A percentile compares a stretch with the other conserved stretches of the same genome.
phyloP scores from a whole-genome alignment of 805 yeast genomes.

The Yarrowia deformans region DNA sequence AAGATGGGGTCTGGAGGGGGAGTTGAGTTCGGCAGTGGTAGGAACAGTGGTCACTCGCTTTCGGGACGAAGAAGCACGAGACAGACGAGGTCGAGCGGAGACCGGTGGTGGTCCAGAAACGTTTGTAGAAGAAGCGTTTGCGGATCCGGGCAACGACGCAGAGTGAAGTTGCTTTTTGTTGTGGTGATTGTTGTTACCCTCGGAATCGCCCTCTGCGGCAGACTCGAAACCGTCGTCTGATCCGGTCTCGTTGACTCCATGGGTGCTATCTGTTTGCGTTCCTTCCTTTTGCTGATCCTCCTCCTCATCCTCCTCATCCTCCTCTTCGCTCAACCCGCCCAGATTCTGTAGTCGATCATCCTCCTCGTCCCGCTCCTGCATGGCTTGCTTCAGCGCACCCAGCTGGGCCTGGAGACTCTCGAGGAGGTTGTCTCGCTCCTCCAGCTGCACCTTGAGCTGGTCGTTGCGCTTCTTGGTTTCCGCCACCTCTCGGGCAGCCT shows the following conservation, averaged over 20 bases:
- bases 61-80: slow-evolving; percentile 15
- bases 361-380: slow-evolving; percentile 62
- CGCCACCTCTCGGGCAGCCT: slow-evolving; percentile 62
- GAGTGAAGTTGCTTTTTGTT: no score
- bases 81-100: slow-evolving; percentile 25
- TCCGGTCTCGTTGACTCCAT: background rate
- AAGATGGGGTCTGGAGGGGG: slow-evolving; percentile 35
- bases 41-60: slow-evolving; percentile 5
- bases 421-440: slow-evolving; percentile 73
- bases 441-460: slow-evolving; percentile 76
- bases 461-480: slow-evolving; percentile 64
- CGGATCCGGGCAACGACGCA: background rate
- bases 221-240: slow-evolving; percentile 18
- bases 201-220: slow-evolving; percentile 11
- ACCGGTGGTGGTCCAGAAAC: slow-evolving; percentile 14
- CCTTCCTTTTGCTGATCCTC: background rate
- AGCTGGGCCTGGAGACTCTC: slow-evolving; percentile 72
- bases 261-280: background rate
- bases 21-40: background rate
- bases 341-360: slow-evolving; percentile 41
- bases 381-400: slow-evolving; percentile 64
- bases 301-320: slow-evolving; percentile 5
- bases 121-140: slow-evolving; percentile 11
- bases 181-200: background rate
- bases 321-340: slow-evolving; percentile 7